Base-by-base conservation (phyloP, 257 asterid genomes). In the Capsicum rhomboideum region DNA sequence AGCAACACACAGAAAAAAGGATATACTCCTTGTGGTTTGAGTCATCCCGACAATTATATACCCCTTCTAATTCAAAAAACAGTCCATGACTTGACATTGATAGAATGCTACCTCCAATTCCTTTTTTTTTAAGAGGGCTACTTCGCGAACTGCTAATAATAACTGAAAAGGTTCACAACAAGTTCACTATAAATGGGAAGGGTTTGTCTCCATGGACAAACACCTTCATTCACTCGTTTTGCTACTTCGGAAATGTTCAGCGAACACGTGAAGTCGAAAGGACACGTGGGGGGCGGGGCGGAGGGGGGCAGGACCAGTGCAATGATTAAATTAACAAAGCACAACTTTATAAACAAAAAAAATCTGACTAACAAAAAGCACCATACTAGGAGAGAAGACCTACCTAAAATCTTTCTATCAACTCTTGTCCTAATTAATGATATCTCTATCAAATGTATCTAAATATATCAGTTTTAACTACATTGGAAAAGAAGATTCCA, bases 401-500 rank as follows among this genome's bases (percentile, higher is more conserved):
- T 28, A 37, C 28, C 77, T 17, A 68, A 68, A 68, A 34, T 18
- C 26, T 49, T 49, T 49, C 61, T 28, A 26, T 49, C 42, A 49
- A 28, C 63, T 75, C 10, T 26, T 46, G 44, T 14, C 18, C 59
- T 16, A 74, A 74, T n/a, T n/a, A n/a, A 74, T 9, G 81, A 50
- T 75, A 44, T 71, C 53, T 71, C 59, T 49, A 26, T 23, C 58
- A 75, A 26, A 49, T 26, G 17, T 49, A 75, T 49, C 81, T 49
- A 74, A 46, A 46, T n/a, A 21, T 74, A 46, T 26, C 14, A 74
- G 42, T 50, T 75, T 18, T 26, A 16, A 49, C 81, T 83, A 84
- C 86, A 85, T 84, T 21, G 82, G 72, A 86, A 40, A 28, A 7
- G 63, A 78, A 42, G 88, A 67, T 20, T 61, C 72, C 79, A 68